Percentiles rank a stretch among this genome's conserved stretches.
Conservation (phyloP, 169 alveolate species). For the Cryptosporidium sp. region DNA sequence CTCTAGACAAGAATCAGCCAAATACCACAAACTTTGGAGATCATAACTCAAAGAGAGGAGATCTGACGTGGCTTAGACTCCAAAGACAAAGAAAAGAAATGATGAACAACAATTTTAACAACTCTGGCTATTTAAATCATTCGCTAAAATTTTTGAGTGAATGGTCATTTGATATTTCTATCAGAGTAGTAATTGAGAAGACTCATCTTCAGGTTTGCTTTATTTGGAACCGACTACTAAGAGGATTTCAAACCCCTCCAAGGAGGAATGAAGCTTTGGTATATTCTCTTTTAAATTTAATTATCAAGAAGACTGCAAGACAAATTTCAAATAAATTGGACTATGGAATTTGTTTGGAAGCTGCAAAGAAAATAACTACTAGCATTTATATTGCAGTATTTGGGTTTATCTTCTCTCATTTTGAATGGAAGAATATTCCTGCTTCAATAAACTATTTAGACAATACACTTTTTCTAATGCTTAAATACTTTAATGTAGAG, state of each 20-base stretch:
- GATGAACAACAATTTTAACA: neutral
- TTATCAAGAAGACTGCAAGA: constrained; percentile 2
- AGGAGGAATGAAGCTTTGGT: constrained; percentile 46
- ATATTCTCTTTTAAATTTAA: constrained; percentile 38
- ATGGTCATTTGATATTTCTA: constrained; percentile 35
- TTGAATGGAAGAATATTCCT: constrained; percentile 51
- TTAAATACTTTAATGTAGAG: neutral
- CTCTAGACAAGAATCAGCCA: neutral
- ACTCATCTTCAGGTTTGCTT: constrained; percentile 47
- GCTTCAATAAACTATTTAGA: constrained; percentile 7
- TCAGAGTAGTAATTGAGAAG: constrained; percentile 46
- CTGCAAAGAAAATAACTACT: constrained; percentile 5
- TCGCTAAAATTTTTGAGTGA: constrained; percentile 17
- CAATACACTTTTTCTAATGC: constrained; percentile 8
- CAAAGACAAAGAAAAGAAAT: constrained; percentile 18
- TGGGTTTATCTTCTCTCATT: constrained; percentile 52
- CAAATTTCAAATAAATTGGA: neutral
- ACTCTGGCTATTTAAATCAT: constrained; percentile 31
- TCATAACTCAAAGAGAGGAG: constrained; percentile 56
- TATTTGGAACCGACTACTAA: constrained; percentile 44
- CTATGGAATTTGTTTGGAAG: neutral
- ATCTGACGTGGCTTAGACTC: constrained; percentile 34
- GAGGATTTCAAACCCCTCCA: constrained; percentile 29
- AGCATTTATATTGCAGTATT: constrained; percentile 36
- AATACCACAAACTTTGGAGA: constrained; percentile 2